These are phyloP conservation scores for Skeletonema grethae DNA, from an alignment of 108 stramenopile species.

Conservation along the genomic window DNA sequence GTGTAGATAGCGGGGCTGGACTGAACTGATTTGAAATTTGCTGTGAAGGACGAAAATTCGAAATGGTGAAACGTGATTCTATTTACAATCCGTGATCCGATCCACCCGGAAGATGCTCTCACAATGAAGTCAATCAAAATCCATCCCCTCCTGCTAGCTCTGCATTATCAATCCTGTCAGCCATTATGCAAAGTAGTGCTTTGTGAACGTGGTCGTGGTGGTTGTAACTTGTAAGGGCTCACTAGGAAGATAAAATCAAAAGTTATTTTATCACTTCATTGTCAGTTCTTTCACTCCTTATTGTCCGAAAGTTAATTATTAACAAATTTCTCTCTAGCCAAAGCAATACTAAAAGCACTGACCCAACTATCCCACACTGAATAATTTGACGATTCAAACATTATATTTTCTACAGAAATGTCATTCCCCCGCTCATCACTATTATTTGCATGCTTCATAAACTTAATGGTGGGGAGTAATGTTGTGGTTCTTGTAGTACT, in stretches of 20 bases:
- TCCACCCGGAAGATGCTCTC: no score
- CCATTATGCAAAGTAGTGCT: no score
- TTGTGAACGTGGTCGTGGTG: no score
- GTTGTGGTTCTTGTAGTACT: conserved; percentile 37
- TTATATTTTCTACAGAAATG: conserved; percentile 10
- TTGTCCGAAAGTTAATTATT: not conserved
- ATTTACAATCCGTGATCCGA: no score
- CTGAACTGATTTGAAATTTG: no score
- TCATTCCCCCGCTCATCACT: not conserved
- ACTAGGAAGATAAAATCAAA: not conserved
- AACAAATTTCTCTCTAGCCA: not conserved
- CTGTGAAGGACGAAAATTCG: no score
- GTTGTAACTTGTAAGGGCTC: no score
- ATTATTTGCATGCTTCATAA: not conserved
- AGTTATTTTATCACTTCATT: conserved; percentile 2
- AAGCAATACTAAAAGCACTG: not conserved
- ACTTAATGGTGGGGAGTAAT: conserved; percentile 27
- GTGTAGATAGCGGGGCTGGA: no score
- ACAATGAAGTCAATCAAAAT: no score
- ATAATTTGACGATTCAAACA: not conserved
- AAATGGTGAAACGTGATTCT: no score
- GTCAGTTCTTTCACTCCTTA: not conserved
- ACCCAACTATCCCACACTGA: not conserved
- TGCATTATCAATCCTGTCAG: no score
- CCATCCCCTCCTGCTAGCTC: no score